A percentile compares a stretch with the other conserved stretches of the same genome.
Evolutionary conservation across 2,329 filamentous ascomycete genomes (phyloP).

Genomic region (Myrmaecium sp.): DNA sequence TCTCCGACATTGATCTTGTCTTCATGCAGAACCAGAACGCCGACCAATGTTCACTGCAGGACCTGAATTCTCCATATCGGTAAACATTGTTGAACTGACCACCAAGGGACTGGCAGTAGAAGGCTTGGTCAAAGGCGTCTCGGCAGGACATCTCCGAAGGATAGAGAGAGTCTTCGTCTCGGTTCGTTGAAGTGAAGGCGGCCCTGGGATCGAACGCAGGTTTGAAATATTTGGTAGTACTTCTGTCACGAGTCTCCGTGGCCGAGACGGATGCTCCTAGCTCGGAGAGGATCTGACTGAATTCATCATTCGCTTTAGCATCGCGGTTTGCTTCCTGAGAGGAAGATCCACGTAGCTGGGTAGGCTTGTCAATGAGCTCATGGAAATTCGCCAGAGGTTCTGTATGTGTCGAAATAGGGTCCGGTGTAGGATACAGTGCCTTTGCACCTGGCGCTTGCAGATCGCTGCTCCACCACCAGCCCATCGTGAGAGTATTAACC

Average conservation of each 20-base stretch:
- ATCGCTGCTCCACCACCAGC: conserved; percentile 28
- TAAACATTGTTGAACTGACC: conserved; percentile 89
- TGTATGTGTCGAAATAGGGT: conserved; percentile 8
- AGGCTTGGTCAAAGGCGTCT: conserved; percentile 77
- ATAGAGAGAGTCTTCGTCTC: conserved; percentile 31
- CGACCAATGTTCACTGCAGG: conserved; percentile 72
- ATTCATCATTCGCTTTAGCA: conserved; percentile 36
- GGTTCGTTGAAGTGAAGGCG: conserved; percentile 10
- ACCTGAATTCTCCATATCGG: conserved; percentile 59
- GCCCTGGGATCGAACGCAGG: conserved; percentile 10
- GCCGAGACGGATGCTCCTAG: conserved; percentile 20
- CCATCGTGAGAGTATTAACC: conserved; percentile 21
- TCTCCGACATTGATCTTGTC: conserved; percentile 44
- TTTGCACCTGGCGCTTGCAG: conserved; percentile 7
- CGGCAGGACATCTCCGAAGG: conserved; percentile 78
- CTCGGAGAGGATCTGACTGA: conserved; percentile 34
- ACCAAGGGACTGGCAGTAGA: conserved; percentile 82
- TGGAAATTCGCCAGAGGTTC: conserved; percentile 6
- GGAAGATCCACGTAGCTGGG: conserved; percentile 4
- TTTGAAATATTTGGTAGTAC: conserved; percentile 5
- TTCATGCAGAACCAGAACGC: conserved; percentile 99
- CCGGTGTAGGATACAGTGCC: conserved; percentile 6
- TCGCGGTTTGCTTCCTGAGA: conserved; percentile 17
- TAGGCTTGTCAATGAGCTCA: conserved; percentile 6
- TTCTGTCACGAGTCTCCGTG: conserved; percentile 5